These are phyloP conservation scores for Sideroxylon spinosum DNA, from an alignment of 179 eudicot genomes.

Conservation along the genomic window DNA sequence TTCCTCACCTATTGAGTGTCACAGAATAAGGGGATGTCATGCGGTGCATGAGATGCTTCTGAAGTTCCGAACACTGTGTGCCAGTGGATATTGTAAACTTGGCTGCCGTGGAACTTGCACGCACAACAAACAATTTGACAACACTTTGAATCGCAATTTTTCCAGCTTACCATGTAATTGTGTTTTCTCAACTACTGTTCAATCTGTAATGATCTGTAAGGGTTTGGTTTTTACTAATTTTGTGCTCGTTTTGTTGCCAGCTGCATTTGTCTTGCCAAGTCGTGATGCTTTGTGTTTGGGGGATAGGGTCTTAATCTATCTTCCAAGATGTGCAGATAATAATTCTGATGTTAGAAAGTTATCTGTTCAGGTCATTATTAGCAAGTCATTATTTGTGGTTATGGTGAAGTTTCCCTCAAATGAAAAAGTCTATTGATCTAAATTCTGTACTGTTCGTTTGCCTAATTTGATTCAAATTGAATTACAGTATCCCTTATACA, in stretches of 20 bases:
- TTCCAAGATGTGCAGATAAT: constrained; percentile 94
- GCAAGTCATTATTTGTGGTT: constrained; percentile 7
- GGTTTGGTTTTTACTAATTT: constrained; percentile 8
- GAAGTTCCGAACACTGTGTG: constrained; percentile 75
- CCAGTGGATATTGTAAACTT: constrained; percentile 71
- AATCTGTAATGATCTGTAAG: not conserved
- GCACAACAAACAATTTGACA: constrained; percentile 59
- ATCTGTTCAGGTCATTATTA: constrained; percentile 65
- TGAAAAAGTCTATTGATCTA: not conserved
- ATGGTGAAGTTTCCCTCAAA: not conserved
- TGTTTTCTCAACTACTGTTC: constrained; percentile 7
- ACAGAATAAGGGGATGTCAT: constrained; percentile 83
- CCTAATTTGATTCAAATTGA: not conserved
- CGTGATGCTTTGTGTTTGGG: constrained; percentile 92
- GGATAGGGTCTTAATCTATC: constrained; percentile 82
- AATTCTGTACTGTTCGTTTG: not conserved
- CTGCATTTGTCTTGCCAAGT: constrained; percentile 86
- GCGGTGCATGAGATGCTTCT: constrained; percentile 81
- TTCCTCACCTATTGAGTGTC: constrained; percentile 78
- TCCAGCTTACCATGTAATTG: constrained; percentile 43
- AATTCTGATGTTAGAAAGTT: constrained; percentile 82
- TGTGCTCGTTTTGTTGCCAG: constrained; percentile 37
- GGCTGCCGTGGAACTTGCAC: constrained; percentile 86
- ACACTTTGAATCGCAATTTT: constrained; percentile 27
- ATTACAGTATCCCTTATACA: not conserved